Conservation (phyloP, 2,329 filamentous ascomycete genomes). For the Fusarium pilosicola region DNA sequence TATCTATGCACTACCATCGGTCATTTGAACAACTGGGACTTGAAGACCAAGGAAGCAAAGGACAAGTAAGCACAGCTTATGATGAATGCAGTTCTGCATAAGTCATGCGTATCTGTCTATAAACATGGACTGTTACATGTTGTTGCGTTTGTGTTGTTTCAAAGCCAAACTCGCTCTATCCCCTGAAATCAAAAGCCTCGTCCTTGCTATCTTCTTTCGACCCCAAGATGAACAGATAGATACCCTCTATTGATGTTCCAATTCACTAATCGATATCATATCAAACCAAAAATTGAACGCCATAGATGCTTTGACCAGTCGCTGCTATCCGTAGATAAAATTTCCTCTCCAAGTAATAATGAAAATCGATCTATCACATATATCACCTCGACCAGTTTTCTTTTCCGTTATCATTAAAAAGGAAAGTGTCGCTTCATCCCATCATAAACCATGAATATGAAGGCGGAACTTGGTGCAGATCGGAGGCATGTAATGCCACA, state of each 20-base stretch:
- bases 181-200: constrained; percentile 5
- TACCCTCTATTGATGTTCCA: constrained; percentile 11
- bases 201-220: neutral
- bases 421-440: constrained; percentile 77
- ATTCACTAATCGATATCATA: neutral
- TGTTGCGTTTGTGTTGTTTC: neutral
- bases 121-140: neutral
- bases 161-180: constrained; percentile 1
- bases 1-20: constrained; percentile 80
- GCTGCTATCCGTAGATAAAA: constrained; percentile 1
- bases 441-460: constrained; percentile 97
- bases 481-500: constrained; percentile 93
- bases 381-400: neutral
- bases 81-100: neutral
- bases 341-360: constrained; percentile 5
- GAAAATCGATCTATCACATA: neutral
- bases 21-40: constrained; percentile 74
- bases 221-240: neutral
- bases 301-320: constrained; percentile 29
- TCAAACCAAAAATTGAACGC: constrained; percentile 29
- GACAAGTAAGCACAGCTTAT: constrained; percentile 38
- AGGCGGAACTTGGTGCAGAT: constrained; percentile 93
- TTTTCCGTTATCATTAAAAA: constrained; percentile 45
- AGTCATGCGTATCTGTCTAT: neutral
- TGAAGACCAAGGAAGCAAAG: constrained; percentile 48